Evolutionary conservation across 1,284 basidiomycete genomes (phyloP), one percentile per base, ranked within the genome.

Genomic region (Irpex sp.): DNA sequence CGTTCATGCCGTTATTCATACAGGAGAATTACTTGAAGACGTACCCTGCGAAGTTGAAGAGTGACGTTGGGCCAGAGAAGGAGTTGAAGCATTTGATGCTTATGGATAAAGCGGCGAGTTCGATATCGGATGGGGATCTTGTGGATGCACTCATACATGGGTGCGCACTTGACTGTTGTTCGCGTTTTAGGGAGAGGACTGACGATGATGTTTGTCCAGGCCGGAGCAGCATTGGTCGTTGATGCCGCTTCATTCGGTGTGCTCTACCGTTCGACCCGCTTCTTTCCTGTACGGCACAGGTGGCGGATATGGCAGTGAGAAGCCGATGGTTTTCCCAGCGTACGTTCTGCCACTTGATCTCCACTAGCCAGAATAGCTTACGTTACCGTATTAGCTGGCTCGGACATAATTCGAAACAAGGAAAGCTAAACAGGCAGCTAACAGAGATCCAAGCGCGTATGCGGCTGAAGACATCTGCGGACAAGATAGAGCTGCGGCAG

Each of bases 211-310:
- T 56, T 8, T 57, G 40, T 48, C 9, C 67, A 95, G 94, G 4
- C 84, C 92, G 0, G 94, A 98, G 75, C 96, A 98, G 74, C 96
- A 98, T 71, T 99, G 97, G 97, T 85, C 89, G 3, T 79, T 99
- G 60, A 94, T 99, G 87, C 97, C 97, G 0, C 76, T 95, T 0
- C 97, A 99, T 73, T 95, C 95, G 0, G 87, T 98, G 7, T 88
- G 89, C 59, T 98, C 96, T 0, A 89, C 93, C 0, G 88, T 99
- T 31, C 84, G 88, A 11, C 96, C 96, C 1, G 90, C 96, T 3
- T 94, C 86, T 5, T 85, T 85, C 73, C 76, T 94, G 62, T 96
- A 93, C 72, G 96, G 96, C 0, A 68, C 76, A 52, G 87, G 88
- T 4, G 81, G 81, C 48, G 85, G 86, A 38, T 93, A 87, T 67